A percentile compares a stretch with the other conserved stretches of the same genome.
These are phyloP conservation scores for Eucalyptus cloeziana DNA, from an alignment of 345 rosid species.

Conservation along the genomic window DNA sequence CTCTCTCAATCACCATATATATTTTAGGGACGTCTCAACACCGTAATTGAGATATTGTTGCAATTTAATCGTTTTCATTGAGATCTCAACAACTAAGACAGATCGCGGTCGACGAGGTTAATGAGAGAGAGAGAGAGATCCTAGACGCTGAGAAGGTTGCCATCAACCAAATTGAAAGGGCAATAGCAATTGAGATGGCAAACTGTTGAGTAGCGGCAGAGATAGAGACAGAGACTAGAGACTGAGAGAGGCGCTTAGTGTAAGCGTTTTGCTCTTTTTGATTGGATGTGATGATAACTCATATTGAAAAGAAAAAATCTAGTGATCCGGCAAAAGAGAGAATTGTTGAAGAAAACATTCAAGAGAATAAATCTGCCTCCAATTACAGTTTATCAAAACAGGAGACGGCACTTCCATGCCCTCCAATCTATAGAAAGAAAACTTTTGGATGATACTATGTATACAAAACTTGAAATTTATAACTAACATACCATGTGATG, in stretches of 20 bases:
- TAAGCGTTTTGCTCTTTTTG: background rate
- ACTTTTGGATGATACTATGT: background rate
- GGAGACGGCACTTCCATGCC: background rate
- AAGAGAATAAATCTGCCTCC: background rate
- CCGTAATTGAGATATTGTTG: background rate
- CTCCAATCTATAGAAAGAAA: background rate
- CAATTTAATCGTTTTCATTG: too few species aligned
- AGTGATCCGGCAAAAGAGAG: background rate
- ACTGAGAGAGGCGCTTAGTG: background rate
- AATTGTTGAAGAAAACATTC: background rate
- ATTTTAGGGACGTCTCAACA: background rate
- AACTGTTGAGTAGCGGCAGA: background rate
- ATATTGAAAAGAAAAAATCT: background rate
- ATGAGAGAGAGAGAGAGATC: background rate
- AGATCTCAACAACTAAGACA: background rate
- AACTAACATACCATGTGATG: background rate
- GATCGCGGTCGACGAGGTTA: background rate
- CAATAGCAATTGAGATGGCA: background rate
- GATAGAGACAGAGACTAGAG: background rate
- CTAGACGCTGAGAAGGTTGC: background rate
- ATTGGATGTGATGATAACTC: background rate
- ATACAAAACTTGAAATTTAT: background rate
- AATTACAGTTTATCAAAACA: background rate
- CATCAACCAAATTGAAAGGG: background rate
- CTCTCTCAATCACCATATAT: background rate